These are phyloP conservation scores for Phoma herbarum DNA, from an alignment of 2,329 filamentous ascomycete species.

Conservation along the genomic window DNA sequence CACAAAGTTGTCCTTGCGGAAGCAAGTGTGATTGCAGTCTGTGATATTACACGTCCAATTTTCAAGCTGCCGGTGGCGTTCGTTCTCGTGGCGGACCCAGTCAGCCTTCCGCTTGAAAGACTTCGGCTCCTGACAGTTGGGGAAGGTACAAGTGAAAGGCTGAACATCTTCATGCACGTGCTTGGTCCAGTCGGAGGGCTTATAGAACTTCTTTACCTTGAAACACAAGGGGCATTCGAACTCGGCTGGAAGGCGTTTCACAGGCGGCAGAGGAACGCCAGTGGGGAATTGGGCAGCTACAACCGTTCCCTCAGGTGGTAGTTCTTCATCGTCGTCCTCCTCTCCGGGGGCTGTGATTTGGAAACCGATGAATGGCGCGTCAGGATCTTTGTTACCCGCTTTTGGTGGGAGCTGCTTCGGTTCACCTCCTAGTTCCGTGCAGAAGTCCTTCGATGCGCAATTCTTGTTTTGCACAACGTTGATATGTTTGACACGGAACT, in stretches of 20 bases:
- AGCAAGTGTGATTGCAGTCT: slow-evolving; percentile 84
- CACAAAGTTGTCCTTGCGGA: slow-evolving; percentile 89
- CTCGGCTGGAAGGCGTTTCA: slow-evolving; percentile 78
- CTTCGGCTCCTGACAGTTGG: slow-evolving; percentile 81
- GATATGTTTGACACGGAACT: slow-evolving; percentile 74
- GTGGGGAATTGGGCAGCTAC: slow-evolving; percentile 77
- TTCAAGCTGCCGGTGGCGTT: slow-evolving; percentile 86
- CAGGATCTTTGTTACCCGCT: slow-evolving; percentile 66
- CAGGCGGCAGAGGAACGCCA: slow-evolving; percentile 84
- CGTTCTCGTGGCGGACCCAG: slow-evolving; percentile 94
- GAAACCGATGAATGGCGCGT: slow-evolving; percentile 64
- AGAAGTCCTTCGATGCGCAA: slow-evolving; percentile 70
- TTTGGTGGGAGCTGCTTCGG: slow-evolving; percentile 68
- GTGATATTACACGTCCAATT: slow-evolving; percentile 88
- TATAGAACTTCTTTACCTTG: slow-evolving; percentile 82
- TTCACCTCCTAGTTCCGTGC: slow-evolving; percentile 72
- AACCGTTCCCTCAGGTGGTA: slow-evolving; percentile 72
- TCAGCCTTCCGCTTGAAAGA: slow-evolving; percentile 96
- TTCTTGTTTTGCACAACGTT: slow-evolving; percentile 63
- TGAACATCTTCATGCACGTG: slow-evolving; percentile 94
- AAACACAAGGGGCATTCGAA: slow-evolving; percentile 93
- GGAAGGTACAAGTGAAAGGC: slow-evolving; percentile 92
- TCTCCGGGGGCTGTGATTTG: slow-evolving; percentile 63
- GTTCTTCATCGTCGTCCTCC: slow-evolving; percentile 72
- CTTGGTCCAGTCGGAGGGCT: slow-evolving; percentile 96